A percentile compares a stretch with the other conserved stretches of the same genome.
Evolutionary conservation across 208 protist genomes (phyloP).

Genomic region (Leptomonas pyrrhocoris): DNA sequence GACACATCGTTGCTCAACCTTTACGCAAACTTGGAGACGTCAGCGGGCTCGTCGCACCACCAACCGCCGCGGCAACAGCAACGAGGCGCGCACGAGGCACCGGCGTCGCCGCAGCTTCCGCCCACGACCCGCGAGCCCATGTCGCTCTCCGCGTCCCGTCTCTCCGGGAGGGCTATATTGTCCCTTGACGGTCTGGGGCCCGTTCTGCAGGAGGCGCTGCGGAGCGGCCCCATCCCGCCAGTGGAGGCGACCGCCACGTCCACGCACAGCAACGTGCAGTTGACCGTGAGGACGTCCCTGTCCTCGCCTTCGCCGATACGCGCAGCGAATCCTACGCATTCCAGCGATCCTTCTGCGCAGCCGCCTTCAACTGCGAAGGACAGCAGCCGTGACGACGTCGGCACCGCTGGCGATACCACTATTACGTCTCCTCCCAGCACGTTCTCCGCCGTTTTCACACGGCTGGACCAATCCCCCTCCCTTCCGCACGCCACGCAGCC

Average conservation of each 20-base stretch:
- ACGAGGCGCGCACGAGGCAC: neutral
- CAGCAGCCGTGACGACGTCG: neutral
- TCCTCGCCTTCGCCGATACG: neutral
- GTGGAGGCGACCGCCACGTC: too few species aligned
- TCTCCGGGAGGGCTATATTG: neutral
- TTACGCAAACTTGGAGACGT: neutral
- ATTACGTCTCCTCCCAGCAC: neutral
- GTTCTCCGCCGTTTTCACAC: neutral
- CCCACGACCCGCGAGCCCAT: conserved; percentile 13
- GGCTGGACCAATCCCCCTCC: neutral
- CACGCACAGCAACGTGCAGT: too few species aligned
- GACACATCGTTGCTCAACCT: neutral
- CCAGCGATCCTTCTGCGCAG: neutral
- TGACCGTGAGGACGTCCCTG: neutral
- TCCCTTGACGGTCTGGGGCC: neutral
- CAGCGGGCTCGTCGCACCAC: neutral
- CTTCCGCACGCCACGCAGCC: neutral
- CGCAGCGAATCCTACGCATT: neutral
- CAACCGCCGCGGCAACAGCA: neutral
- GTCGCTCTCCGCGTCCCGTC: conserved; percentile 13
- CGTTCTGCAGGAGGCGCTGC: neutral
- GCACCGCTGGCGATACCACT: neutral
- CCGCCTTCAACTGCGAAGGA: neutral
- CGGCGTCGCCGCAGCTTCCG: neutral
- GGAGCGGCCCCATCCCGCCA: too few species aligned